These are phyloP conservation scores for Tolypocladium sp. DNA, from an alignment of 2,329 filamentous ascomycete genomes.

Conservation along the genomic window DNA sequence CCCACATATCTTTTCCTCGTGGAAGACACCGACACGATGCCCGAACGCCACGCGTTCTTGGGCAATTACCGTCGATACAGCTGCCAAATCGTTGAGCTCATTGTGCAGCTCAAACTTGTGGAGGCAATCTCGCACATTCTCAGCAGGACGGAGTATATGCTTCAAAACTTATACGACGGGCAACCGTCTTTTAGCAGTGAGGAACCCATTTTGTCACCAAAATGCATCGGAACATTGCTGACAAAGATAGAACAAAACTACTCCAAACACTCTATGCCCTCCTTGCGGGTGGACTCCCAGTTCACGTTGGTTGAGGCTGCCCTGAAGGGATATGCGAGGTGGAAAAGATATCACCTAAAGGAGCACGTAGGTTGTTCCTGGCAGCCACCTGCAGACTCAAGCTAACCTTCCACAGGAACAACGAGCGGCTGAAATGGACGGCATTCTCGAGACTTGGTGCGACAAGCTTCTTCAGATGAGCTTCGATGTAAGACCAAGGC, in stretches of 20 bases:
- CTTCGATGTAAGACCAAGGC: conserved; percentile 44
- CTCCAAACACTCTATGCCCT: conserved; percentile 60
- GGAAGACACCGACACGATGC: conserved; percentile 91
- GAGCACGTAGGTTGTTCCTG: conserved; percentile 17
- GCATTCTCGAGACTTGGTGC: conserved; percentile 63
- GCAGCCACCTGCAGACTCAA: neutral
- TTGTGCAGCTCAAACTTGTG: conserved; percentile 71
- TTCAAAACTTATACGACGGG: conserved; percentile 68
- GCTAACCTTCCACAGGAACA: conserved; percentile 28
- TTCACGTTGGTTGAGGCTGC: conserved; percentile 84
- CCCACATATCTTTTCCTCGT: conserved; percentile 72
- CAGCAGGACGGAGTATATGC: conserved; percentile 61
- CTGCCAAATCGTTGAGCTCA: conserved; percentile 74
- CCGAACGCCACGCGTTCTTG: conserved; percentile 88
- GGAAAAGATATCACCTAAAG: conserved; percentile 36
- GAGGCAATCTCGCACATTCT: conserved; percentile 86
- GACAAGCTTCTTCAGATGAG: conserved; percentile 59
- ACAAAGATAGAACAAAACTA: conserved; percentile 41
- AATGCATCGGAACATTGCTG: neutral
- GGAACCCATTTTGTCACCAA: conserved; percentile 11
- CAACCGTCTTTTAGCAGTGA: conserved; percentile 57
- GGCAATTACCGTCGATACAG: conserved; percentile 94
- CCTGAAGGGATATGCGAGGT: conserved; percentile 81
- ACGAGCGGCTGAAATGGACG: conserved; percentile 48
- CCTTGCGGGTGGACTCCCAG: conserved; percentile 76